Base-by-base conservation (phyloP, 73 alveolate genomes). In the Paramecium tetraurelia region DNA sequence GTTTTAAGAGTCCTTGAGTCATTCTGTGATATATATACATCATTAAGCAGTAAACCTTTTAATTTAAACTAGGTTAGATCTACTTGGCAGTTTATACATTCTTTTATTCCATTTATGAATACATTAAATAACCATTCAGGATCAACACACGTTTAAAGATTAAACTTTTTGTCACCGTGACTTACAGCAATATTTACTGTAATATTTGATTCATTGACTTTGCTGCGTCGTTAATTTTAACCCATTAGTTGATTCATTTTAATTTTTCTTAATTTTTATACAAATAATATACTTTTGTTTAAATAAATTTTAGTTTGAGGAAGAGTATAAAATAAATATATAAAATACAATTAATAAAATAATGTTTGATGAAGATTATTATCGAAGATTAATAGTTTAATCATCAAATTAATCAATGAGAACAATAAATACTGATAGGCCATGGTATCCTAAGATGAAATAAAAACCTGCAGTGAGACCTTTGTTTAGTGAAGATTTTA, bases 381-480 rank as follows among this genome's bases (percentile, higher is more conserved):
- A 63, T 33, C 27, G 84, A 63, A 63, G 84, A 63, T 63, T 63
- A 33, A 63, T 63, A 27, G 50, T 63, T 33, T 31, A 63, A 63
- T 63, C 44, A 63, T 63, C 4, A 63, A 63, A 33, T 63, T 63
- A 63, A 63, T 63, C 50, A 31, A 41, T 27, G 6, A 63, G 84
- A 63, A 63, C 50, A 63, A 63, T 63, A 27, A 63, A 63, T 24
- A 59, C 77, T 21, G 77, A 63, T 63, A 27, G 84, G 6, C 84
- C 84, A 63, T 63, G 84, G 84, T 63, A 63, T 27, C 84, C 84
- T 63, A 63, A 63, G 14, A 63, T 63, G 84, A 27, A 20, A 63
- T 27, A 31, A 41, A 63, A 63, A 33, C 53, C 50, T 63, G 53
- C 11, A 33, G 11, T 63, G 2, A 63, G 50, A 27, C 84, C 84